Percentiles rank a stretch among this genome's conserved stretches.
phyloP scores from a whole-genome alignment of 768 basidiomycete species.

The Boletus edulis region DNA sequence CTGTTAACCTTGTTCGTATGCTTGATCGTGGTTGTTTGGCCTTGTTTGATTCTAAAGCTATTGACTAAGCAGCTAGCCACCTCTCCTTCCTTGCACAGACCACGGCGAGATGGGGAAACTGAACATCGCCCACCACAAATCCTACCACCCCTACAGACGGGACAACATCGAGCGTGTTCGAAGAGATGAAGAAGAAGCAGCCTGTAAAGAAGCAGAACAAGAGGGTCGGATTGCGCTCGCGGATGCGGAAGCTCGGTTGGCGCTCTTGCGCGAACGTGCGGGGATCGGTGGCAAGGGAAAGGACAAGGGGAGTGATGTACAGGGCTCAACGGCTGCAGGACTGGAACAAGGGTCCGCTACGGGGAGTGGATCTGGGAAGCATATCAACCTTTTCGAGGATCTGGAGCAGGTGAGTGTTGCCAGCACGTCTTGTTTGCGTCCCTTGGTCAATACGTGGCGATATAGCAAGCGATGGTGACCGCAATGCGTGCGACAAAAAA shows the following conservation, averaged over 20 bases:
- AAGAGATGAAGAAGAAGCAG: constrained; percentile 80
- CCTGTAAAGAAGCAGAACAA: constrained; percentile 59
- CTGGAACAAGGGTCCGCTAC: not conserved
- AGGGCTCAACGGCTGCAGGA: not conserved
- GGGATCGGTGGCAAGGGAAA: constrained; percentile 41
- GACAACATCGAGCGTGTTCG: constrained; percentile 83
- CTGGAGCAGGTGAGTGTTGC: constrained; percentile 57
- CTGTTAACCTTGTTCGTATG: too few species aligned
- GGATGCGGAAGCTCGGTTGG: constrained; percentile 78
- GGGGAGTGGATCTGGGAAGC: constrained; percentile 44
- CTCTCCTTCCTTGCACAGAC: not conserved
- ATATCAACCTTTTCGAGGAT: constrained; percentile 85
- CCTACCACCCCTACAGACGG: constrained; percentile 80
- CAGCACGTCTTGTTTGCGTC: not conserved
- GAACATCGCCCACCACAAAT: constrained; percentile 90
- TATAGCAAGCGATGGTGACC: constrained; percentile 44
- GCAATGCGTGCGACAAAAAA: constrained; percentile 52
- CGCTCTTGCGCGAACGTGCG: constrained; percentile 59
- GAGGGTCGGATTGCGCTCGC: constrained; percentile 73
- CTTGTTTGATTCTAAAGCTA: constrained; percentile 14
- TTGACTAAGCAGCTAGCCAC: constrained; percentile 9
- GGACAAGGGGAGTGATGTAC: constrained; percentile 34
- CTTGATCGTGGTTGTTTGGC: constrained; percentile 2
- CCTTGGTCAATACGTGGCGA: not conserved
- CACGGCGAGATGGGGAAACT: constrained; percentile 32